A percentile compares a stretch with the other conserved stretches of the same genome.
These are phyloP conservation scores for Poa pratensis DNA, from an alignment of 176 grass and related monocot genomes.

Conservation along the genomic window DNA sequence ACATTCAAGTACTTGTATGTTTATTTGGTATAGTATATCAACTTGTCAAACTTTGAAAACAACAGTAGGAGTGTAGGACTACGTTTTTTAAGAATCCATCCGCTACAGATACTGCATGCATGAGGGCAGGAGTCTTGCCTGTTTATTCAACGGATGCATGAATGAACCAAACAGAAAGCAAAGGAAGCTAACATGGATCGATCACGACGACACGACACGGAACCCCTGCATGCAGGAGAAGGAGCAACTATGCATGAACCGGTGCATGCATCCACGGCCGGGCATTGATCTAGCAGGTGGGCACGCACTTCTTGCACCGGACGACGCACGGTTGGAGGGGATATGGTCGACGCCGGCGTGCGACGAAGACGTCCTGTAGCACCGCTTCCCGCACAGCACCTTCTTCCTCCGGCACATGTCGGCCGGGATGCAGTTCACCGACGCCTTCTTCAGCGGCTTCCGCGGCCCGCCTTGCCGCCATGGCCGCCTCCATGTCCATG, in stretches of 20 bases:
- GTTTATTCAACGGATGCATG: conserved; percentile 16
- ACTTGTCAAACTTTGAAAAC: neutral
- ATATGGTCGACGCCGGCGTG: conserved; percentile 45
- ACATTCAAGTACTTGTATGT: neutral
- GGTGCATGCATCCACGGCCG: neutral
- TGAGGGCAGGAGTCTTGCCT: neutral
- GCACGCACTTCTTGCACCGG: conserved; percentile 86
- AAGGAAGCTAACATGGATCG: neutral
- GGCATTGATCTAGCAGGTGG: conserved; percentile 67
- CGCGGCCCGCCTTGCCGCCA: conserved; percentile 16
- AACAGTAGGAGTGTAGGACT: neutral
- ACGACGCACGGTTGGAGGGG: conserved; percentile 56
- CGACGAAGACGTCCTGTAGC: conserved; percentile 45
- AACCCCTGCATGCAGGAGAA: neutral
- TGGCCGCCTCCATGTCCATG: neutral
- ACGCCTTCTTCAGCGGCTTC: conserved; percentile 33
- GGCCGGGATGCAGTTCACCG: conserved; percentile 57
- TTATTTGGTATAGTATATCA: no score
- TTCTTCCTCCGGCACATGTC: conserved; percentile 67
- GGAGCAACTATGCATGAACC: neutral
- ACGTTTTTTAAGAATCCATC: neutral
- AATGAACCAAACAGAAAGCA: neutral
- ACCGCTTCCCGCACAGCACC: conserved; percentile 76
- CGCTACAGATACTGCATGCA: neutral
- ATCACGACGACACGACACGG: neutral